phyloP scores from a whole-genome alignment of 495 filamentous ascomycete species.

The Tuber borchii region DNA sequence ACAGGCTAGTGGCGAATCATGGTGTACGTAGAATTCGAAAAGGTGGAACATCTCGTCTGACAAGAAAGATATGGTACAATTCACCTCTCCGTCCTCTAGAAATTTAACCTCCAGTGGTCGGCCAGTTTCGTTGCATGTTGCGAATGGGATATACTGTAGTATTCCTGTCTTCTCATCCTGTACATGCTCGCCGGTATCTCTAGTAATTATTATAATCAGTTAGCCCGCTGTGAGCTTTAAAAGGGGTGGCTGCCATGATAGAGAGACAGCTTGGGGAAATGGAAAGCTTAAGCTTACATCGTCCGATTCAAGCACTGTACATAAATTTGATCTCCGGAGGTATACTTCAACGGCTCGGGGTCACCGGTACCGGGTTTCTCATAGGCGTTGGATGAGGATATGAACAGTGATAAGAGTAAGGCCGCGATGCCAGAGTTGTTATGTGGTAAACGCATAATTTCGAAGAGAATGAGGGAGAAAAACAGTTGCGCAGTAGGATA shows the following conservation, averaged over 20 bases:
- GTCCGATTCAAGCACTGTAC: slow-evolving; percentile 52
- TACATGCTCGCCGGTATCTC: slow-evolving; percentile 68
- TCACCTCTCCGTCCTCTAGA: slow-evolving; percentile 67
- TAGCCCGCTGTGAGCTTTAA: slow-evolving; percentile 4
- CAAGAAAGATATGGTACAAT: slow-evolving; percentile 83
- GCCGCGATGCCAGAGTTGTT: neutral
- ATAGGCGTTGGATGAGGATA: slow-evolving; percentile 4
- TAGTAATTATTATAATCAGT: slow-evolving; percentile 29
- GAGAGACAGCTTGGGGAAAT: neutral
- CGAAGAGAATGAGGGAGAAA: neutral
- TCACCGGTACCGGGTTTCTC: slow-evolving; percentile 1
- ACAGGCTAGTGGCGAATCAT: slow-evolving; percentile 86
- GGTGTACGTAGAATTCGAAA: slow-evolving; percentile 97
- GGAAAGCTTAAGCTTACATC: slow-evolving; percentile 44
- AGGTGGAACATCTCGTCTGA: slow-evolving; percentile 91
- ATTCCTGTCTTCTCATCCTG: slow-evolving; percentile 63
- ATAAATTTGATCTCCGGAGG: slow-evolving; percentile 22
- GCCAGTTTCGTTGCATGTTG: slow-evolving; percentile 81
- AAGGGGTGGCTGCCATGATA: neutral
- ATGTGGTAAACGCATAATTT: neutral
- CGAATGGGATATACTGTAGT: slow-evolving; percentile 91
- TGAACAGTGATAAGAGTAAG: neutral
- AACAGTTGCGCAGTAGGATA: neutral
- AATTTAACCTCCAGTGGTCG: slow-evolving; percentile 76
- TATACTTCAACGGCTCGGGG: slow-evolving; percentile 16